phyloP scores from a whole-genome alignment of 1,284 basidiomycete genomes.

The Caloboletus inedulis region DNA sequence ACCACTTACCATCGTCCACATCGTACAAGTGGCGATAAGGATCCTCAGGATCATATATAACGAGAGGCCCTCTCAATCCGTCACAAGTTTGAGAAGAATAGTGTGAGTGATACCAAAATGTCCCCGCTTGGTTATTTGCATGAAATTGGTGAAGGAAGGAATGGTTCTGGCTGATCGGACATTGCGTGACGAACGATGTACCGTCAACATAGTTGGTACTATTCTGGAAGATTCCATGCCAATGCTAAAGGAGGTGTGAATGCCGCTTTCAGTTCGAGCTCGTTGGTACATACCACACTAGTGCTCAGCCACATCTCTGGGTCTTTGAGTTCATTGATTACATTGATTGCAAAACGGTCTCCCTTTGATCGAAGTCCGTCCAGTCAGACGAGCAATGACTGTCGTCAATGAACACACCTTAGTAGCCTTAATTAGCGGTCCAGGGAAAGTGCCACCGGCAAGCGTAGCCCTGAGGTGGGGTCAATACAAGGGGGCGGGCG shows the following conservation, averaged over 20 bases:
- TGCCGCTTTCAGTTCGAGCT: conserved; percentile 25
- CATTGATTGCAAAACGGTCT: conserved; percentile 26
- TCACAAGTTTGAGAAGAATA: conserved; percentile 33
- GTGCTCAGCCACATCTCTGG: conserved; percentile 33
- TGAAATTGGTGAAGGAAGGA: conserved; percentile 39
- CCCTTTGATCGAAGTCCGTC: conserved; percentile 39
- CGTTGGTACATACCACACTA: conserved; percentile 26
- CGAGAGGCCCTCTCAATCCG: conserved; percentile 27
- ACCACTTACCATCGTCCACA: conserved; percentile 34
- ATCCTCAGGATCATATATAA: conserved; percentile 38
- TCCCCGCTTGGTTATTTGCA: conserved; percentile 34
- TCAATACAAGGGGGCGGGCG: not conserved
- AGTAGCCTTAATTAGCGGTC: conserved; percentile 34
- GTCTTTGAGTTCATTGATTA: conserved; percentile 31
- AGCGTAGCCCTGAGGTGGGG: conserved; percentile 15
- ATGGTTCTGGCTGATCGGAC: conserved; percentile 40
- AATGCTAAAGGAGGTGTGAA: conserved; percentile 32
- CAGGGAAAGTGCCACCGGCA: conserved; percentile 37
- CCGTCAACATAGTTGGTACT: conserved; percentile 28
- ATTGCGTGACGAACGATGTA: conserved; percentile 39
- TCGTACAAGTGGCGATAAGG: conserved; percentile 34
- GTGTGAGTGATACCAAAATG: conserved; percentile 42
- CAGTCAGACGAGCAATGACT: conserved; percentile 10
- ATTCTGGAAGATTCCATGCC: conserved; percentile 36
- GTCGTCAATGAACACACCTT: conserved; percentile 22